Percentiles rank a stretch among this genome's conserved stretches.
Conservation (phyloP, 1,139 yeast genomes). For the Pichia cactophila region DNA sequence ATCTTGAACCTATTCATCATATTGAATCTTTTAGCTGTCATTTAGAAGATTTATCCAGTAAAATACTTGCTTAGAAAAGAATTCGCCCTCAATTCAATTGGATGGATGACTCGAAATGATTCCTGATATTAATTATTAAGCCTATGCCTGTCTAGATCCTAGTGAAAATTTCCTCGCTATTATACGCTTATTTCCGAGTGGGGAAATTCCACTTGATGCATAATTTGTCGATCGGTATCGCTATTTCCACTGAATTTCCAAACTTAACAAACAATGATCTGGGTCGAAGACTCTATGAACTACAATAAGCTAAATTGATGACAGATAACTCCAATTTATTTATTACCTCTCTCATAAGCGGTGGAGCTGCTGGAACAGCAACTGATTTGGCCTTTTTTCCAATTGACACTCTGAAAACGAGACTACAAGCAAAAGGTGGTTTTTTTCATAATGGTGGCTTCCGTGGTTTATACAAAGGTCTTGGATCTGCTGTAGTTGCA, state of each 20-base stretch:
- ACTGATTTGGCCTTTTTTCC: constrained; percentile 95
- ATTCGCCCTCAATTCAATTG: background rate
- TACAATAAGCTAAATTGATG: background rate
- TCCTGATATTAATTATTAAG: background rate
- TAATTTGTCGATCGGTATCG: background rate
- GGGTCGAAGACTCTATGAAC: background rate
- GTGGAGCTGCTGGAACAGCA: constrained; percentile 94
- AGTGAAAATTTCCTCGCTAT: background rate
- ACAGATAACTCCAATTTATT: constrained; percentile 32
- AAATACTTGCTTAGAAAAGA: background rate
- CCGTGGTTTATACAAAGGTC: constrained; percentile 80
- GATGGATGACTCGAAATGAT: background rate
- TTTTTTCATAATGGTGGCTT: constrained; percentile 90
- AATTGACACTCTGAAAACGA: constrained; percentile 86
- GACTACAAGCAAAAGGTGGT: constrained; percentile 93
- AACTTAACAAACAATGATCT: too few relatives aligned
- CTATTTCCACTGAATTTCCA: background rate
- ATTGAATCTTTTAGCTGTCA: background rate
- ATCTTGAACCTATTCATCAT: background rate
- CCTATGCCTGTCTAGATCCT: background rate
- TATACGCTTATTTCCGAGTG: background rate
- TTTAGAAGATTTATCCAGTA: background rate
- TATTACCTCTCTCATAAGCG: constrained; percentile 29
- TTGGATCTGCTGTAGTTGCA: constrained; percentile 90
- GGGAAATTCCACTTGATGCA: background rate